phyloP scores from a whole-genome alignment of 345 rosid species.

The Salix brachista region DNA sequence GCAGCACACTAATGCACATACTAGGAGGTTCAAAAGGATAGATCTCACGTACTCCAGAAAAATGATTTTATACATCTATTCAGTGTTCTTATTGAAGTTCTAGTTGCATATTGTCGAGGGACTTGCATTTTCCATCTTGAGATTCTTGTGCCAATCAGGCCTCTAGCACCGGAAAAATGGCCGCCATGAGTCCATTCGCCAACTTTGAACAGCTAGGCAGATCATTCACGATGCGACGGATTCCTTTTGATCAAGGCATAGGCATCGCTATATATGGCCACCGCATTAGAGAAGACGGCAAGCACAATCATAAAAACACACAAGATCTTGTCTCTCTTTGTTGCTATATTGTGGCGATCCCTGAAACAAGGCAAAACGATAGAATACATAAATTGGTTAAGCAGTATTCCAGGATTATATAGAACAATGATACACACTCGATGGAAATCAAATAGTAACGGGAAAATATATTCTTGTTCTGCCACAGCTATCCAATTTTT shows the following conservation, averaged over 20 bases:
- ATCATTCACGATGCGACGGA: conserved; percentile 25
- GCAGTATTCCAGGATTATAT: background rate
- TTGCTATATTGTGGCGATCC: conserved; percentile 70
- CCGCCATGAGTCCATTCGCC: background rate
- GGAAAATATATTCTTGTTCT: background rate
- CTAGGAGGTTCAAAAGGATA: background rate
- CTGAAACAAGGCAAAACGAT: conserved; percentile 34
- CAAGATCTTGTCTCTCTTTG: conserved; percentile 59
- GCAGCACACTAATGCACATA: conserved; percentile 7
- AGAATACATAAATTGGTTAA: background rate
- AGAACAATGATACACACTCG: background rate
- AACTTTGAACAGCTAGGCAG: background rate
- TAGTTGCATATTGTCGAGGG: conserved; percentile 1
- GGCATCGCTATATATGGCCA: conserved; percentile 82
- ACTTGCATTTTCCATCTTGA: background rate
- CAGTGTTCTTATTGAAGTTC: conserved; percentile 11
- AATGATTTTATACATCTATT: conserved; percentile 10
- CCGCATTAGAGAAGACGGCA: conserved; percentile 61
- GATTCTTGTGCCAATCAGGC: conserved; percentile 5
- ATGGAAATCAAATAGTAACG: background rate
- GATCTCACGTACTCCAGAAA: background rate
- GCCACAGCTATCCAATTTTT: background rate
- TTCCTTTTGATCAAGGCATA: conserved; percentile 51
- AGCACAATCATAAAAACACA: conserved; percentile 65
- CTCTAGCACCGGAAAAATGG: background rate